A percentile compares a stretch with the other conserved stretches of the same genome.
These are phyloP conservation scores for Chenopodium album DNA, from an alignment of 148 eudicot species.

Conservation along the genomic window DNA sequence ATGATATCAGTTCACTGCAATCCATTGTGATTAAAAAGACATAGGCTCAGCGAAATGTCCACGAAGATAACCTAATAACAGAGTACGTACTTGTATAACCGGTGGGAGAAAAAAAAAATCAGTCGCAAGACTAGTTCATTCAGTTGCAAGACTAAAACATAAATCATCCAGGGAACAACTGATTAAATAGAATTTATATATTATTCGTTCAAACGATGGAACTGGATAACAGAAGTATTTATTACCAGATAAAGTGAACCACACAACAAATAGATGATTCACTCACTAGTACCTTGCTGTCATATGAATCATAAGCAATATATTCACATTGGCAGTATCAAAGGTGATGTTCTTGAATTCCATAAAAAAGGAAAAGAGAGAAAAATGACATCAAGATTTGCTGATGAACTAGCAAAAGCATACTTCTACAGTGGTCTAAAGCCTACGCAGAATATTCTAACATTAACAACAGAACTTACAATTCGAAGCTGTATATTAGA, in stretches of 20 bases:
- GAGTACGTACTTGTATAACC: too few relatives aligned
- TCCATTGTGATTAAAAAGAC: too few relatives aligned
- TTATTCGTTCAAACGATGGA: background rate
- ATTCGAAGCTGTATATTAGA: background rate
- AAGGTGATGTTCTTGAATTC: background rate
- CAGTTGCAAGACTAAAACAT: too few relatives aligned
- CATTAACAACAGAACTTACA: background rate
- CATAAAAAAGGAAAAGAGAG: background rate
- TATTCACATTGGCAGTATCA: constrained; percentile 7
- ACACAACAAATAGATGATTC: background rate
- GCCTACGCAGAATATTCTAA: constrained; percentile 1
- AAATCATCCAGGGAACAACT: background rate
- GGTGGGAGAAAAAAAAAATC: too few relatives aligned
- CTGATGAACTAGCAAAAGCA: background rate
- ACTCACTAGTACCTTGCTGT: background rate
- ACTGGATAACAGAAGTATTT: background rate
- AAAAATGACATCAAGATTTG: background rate
- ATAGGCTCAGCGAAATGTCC: too few relatives aligned
- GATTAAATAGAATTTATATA: background rate
- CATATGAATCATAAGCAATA: background rate
- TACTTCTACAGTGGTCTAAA: background rate
- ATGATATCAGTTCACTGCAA: too few relatives aligned
- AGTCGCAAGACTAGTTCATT: too few relatives aligned
- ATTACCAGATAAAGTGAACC: background rate
- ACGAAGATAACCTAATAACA: too few relatives aligned